Evolutionary conservation across 805 yeast species (phyloP), one percentile per base, ranked within the genome.

Genomic region (Clavispora vitiphila): DNA sequence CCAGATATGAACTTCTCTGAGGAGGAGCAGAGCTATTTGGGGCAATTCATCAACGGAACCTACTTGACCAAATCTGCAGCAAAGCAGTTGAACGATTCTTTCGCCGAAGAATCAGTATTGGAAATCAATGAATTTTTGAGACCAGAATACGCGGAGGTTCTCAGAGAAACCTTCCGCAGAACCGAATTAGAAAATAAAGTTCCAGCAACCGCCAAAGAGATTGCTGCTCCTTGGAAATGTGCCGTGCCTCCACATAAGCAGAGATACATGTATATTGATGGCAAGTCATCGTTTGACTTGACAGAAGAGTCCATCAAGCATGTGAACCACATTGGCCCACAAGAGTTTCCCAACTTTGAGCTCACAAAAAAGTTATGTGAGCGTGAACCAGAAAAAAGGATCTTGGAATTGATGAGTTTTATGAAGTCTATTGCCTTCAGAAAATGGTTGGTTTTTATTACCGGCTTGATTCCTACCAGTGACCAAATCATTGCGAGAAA

Each of bases 201-300:
- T 56, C 95, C 96, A 4, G 64, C 64, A 26, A 61, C 55, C 1
- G 72, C 82, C 11, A 53, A 60, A 1, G 85, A 85, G 21, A 77
- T 86, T 1, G 40, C 57, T 8, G 68, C 61, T 37, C 96, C 96
- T 7, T 93, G 99, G 99, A 81, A 83, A 47, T 72, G 89, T 31
- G 93, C 97, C 1, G 77, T 84, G 37, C 98, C 99, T 8, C 93
- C 97, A 8, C 98, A 91, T 57, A 88, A 93, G 59, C 90, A 89
- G 66, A 69, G 96, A 47, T 93, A 74, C 57, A 61, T 88, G 69
- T 91, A 88, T 58, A 71, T 90, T 24, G 95, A 87, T 57, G 91
- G 91, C 3, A 66, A 68, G 42, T 57, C 71, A 10, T 44, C 60
- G 5, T 59, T 66, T 45, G 61, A 59, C 4, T 59, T 71, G 35